Conservation (phyloP, 202 grass and related monocot species). For the Panicum virgatum region DNA sequence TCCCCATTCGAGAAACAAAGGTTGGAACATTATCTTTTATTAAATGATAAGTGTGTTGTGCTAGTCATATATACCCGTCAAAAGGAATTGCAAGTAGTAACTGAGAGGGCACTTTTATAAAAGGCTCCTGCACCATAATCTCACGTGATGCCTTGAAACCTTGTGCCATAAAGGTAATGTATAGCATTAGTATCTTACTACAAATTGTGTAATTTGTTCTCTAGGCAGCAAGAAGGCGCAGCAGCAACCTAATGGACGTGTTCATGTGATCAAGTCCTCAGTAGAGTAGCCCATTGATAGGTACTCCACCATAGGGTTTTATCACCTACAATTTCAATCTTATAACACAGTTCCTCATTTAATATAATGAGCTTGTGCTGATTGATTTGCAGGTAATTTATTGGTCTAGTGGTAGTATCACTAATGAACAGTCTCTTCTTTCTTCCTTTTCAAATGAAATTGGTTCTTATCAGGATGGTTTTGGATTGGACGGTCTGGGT, state of each 20-base stretch:
- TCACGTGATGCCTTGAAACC: constrained; percentile 1
- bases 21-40: constrained; percentile 26
- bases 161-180: background rate
- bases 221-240: constrained; percentile 45
- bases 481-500: background rate
- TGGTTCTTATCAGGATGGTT: background rate
- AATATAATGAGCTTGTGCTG: background rate
- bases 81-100: too few species aligned
- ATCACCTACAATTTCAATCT: background rate
- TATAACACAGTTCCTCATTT: too few species aligned
- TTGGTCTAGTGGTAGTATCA: constrained; percentile 10
- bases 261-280: constrained; percentile 23
- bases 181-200: background rate
- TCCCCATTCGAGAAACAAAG: constrained; percentile 42
- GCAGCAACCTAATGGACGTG: constrained; percentile 19
- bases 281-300: constrained; percentile 34
- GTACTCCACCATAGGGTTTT: constrained; percentile 6
- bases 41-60: too few species aligned
- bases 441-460: constrained; percentile 20
- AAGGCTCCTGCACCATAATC: background rate
- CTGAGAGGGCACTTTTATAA: background rate
- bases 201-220: constrained; percentile 11
- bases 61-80: too few species aligned
- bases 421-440: constrained; percentile 23
- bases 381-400: constrained; percentile 16